phyloP scores from a whole-genome alignment of 257 asterid species.

The Mitragyna speciosa region DNA sequence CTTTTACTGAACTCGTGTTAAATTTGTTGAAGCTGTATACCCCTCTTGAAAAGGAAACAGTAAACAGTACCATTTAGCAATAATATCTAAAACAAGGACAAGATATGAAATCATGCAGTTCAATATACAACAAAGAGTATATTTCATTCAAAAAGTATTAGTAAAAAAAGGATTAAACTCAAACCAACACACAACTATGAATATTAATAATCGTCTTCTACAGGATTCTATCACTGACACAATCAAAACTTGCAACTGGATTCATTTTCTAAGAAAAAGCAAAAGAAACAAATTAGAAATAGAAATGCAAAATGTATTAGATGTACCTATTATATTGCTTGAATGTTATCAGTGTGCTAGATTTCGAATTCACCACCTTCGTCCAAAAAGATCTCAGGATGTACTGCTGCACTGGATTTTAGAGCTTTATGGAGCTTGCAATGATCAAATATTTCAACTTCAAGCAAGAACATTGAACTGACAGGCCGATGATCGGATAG shows the following conservation, averaged over 20 bases:
- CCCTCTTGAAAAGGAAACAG: neutral
- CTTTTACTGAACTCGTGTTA: neutral
- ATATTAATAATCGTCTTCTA: neutral
- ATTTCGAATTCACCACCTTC: conserved; percentile 29
- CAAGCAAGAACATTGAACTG: conserved; percentile 60
- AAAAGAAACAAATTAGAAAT: neutral
- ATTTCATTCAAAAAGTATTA: neutral
- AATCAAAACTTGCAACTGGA: neutral
- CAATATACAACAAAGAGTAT: neutral
- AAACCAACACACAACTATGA: neutral
- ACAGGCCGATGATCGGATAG: conserved; percentile 92
- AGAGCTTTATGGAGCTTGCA: conserved; percentile 80
- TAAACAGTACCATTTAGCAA: neutral
- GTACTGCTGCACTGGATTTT: conserved; percentile 59
- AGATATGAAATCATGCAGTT: neutral
- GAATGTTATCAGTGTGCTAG: conserved; percentile 10
- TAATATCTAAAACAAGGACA: neutral
- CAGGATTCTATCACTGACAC: neutral
- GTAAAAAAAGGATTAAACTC: neutral
- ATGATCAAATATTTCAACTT: conserved; percentile 79
- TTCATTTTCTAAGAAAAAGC: neutral
- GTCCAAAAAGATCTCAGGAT: conserved; percentile 53
- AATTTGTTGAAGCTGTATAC: neutral
- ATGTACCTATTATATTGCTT: neutral
- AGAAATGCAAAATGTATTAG: neutral